Base-by-base conservation (phyloP, 2,329 filamentous ascomycete genomes). In the Aspergillus sp. region DNA sequence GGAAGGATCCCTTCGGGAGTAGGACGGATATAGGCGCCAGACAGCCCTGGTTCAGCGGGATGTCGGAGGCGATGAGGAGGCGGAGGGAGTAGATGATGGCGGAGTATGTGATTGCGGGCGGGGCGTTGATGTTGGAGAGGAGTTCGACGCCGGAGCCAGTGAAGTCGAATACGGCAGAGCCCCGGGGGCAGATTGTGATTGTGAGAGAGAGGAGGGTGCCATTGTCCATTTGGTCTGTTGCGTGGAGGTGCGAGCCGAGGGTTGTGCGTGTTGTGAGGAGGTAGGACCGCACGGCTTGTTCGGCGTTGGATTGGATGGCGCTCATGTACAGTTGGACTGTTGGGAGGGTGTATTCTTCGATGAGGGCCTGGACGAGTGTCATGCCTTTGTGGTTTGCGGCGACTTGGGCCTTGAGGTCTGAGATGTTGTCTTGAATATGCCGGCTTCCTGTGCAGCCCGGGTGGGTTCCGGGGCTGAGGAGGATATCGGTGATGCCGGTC, bases 321-420 rank as follows among this genome's bases (percentile, higher is more conserved):
- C 83, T 80, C 91, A 96, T 95, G 73, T 93, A 93, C 67, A 89
- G 88, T 64, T 91, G 87, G 0, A 96, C 91, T 0, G 89, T 88
- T 2, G 86, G 80, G 64, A 91, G 87, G 15, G 87, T 87, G 64
- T 93, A 93, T 67, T 95, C 91, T 17, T 84, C 82, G 63, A 96
- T 92, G 2, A 95, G 77, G 0, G 83, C 81, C 48, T 83, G 83
- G 62, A 96, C 95, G 22, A 93, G 79, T 34, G 85, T 87, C 68
- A 93, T 93, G 9, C 91, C 91, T 65, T 92, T 92, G 65, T 91
- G 88, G 68, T 96, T 96, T 9, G 91, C 90, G 0, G 91, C 90
- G 13, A 95, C 88, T 69, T 96, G 91, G 0, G 91, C 91, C 72
- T 93, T 92, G 38, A 96, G 80, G 69, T 96, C 91, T 52, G 91